Percentiles rank a stretch among this genome's conserved stretches.
These are phyloP conservation scores for Adansonia gregorii DNA, from an alignment of 441 rosid species.

Conservation along the genomic window DNA sequence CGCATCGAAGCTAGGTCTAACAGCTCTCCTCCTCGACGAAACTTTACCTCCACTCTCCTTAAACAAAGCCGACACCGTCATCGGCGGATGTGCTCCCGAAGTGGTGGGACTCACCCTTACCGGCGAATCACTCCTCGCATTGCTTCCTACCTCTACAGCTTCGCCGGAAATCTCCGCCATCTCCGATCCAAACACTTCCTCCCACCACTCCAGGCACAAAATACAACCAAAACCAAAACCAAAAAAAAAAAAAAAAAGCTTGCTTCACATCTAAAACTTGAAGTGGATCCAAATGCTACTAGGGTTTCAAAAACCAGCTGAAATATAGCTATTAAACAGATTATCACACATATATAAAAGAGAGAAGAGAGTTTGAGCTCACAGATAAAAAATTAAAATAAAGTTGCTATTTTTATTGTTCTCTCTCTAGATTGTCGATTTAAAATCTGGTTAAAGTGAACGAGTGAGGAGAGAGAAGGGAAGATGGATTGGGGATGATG, in stretches of 20 bases:
- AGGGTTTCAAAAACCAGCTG: slow-evolving; percentile 30
- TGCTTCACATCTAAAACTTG: slow-evolving; percentile 33
- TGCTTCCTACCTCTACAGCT: slow-evolving; percentile 20
- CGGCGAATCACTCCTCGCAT: slow-evolving; percentile 38
- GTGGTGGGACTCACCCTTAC: slow-evolving; percentile 25
- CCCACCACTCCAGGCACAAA: slow-evolving; percentile 19
- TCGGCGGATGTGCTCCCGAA: slow-evolving; percentile 38
- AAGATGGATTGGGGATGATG: not conserved
- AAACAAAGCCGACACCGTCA: slow-evolving; percentile 67
- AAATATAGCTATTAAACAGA: slow-evolving; percentile 19
- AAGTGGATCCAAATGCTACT: slow-evolving; percentile 38
- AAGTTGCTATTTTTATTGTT: not conserved
- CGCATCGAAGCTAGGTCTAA: slow-evolving; percentile 88
- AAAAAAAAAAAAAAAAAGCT: slow-evolving; percentile 9
- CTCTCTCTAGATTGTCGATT: slow-evolving; percentile 22
- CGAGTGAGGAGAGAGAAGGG: not conserved
- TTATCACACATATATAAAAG: not conserved
- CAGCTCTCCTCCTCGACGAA: slow-evolving; percentile 65
- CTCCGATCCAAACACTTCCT: slow-evolving; percentile 56
- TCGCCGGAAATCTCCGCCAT: slow-evolving; percentile 83
- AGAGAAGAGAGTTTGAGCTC: not conserved
- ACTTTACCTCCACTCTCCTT: slow-evolving; percentile 67
- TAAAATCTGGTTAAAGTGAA: slow-evolving; percentile 22
- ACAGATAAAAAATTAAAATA: not conserved
- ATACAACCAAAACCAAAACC: not conserved